Conservation (phyloP, 2,329 filamentous ascomycete genomes). For the Trichoderma semiorbis region DNA sequence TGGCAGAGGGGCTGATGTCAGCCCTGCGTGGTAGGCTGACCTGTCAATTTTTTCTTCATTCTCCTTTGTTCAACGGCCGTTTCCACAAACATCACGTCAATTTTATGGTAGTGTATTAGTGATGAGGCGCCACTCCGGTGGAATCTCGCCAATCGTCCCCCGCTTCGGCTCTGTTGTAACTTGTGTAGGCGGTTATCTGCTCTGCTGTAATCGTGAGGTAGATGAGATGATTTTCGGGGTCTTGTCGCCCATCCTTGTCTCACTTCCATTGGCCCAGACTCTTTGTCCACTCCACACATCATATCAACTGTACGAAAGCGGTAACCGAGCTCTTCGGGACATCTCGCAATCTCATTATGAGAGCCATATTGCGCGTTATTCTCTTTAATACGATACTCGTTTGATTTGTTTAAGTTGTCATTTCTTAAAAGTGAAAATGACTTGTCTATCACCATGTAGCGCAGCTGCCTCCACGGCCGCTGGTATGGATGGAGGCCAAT, state of each 20-base stretch:
- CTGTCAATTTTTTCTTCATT: not conserved
- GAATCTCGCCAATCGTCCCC: not conserved
- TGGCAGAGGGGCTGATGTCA: constrained; percentile 13
- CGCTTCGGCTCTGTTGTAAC: not conserved
- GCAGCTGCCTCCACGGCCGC: not conserved
- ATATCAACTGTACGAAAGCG: not conserved
- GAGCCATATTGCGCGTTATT: not conserved
- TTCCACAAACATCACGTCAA: not conserved
- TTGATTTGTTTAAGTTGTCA: not conserved
- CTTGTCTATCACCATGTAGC: not conserved
- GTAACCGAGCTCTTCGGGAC: not conserved
- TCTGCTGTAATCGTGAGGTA: not conserved
- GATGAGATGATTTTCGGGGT: not conserved
- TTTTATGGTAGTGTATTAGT: not conserved
- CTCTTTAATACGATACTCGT: not conserved
- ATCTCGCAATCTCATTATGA: not conserved
- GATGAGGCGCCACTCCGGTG: not conserved
- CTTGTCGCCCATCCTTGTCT: not conserved
- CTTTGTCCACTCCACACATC: not conserved
- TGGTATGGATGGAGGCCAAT: not conserved
- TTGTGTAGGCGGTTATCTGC: not conserved
- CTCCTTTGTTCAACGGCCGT: not conserved
- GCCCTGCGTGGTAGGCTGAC: constrained; percentile 8
- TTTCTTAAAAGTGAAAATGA: not conserved
- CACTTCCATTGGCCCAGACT: not conserved